Base-by-base conservation (phyloP, 129 eudicot genomes). In the Pulicaria dysenterica region DNA sequence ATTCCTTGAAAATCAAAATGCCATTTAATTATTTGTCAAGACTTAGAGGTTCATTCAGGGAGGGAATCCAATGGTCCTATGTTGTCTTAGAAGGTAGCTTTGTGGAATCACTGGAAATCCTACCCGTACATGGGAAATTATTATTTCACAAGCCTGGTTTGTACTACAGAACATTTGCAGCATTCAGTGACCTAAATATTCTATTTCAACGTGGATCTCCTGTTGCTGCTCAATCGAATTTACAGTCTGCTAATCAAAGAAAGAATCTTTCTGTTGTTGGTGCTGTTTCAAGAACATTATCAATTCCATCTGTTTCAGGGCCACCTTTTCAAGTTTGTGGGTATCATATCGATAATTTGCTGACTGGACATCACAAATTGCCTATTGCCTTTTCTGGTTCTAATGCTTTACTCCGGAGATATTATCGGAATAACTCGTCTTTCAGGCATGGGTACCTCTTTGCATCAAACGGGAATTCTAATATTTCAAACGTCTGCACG, bases 261-360 rank as follows among this genome's bases (percentile, higher is more conserved):
- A 84, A 74, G 78, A 86, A 82, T 70, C 51, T 89, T 70, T 79
- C 92, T 19, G 87, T 86, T 71, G 84, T 81, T 62, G 89, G 86
- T 73, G 83, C 90, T 45, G 65, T 84, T 75, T 82, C 96, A 70
- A 88, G 92, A 42, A 86, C 88, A 58, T 74, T 89, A 41, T 86
- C 92, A 11, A 74, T 75, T 67, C 92, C 96, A 14, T 89, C 96
- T 51, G 86, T 89, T 9, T 84, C 96, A 17, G 96, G 92, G 13
- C 92, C 96, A 40, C 64, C 90, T 24, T 77, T 82, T 64, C 92
- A 89, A 62, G 84, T 77, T 51, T 86, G 92, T 75, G 88, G 83
- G 58, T 86, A 89, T 82, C 96, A 86, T 59, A 38, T 74, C 64
- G 89, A 84, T 72, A 75, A 77, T 40, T 57, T 84, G 73, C 64